These are phyloP conservation scores for Ceratocystis harringtonii DNA, from an alignment of 2,329 filamentous ascomycete genomes.

Conservation along the genomic window DNA sequence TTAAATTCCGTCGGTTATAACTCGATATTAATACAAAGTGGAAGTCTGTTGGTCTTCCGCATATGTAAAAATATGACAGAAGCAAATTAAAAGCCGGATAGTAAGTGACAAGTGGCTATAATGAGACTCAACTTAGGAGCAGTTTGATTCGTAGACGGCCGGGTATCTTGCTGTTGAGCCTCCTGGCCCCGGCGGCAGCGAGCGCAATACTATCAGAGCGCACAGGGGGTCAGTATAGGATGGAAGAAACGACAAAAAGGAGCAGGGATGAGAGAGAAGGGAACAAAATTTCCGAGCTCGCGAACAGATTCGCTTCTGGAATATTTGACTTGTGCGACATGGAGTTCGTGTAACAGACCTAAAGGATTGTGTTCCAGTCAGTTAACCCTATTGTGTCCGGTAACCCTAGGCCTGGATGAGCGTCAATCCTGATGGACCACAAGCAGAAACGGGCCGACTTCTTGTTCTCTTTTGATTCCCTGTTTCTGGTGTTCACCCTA, in stretches of 20 bases:
- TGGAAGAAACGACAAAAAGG: not conserved
- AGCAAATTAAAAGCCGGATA: not conserved
- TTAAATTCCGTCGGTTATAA: not conserved
- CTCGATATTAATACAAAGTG: not conserved
- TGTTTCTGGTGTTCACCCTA: not conserved
- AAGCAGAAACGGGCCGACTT: not conserved
- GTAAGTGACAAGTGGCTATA: not conserved
- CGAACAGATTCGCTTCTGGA: constrained; percentile 3
- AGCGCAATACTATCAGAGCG: not conserved
- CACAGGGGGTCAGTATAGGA: not conserved
- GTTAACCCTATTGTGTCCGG: rapidly evolving
- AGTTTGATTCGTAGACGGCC: too few relatives aligned
- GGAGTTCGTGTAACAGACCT: not conserved
- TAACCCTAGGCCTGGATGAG: not conserved
- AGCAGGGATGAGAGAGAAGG: not conserved
- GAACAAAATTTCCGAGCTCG: not conserved
- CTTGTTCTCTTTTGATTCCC: not conserved
- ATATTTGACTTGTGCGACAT: not conserved
- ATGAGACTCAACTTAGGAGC: not conserved
- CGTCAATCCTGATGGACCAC: not conserved
- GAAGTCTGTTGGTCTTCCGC: not conserved
- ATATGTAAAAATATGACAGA: not conserved
- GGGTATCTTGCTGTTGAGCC: too few relatives aligned
- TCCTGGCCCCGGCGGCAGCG: not conserved
- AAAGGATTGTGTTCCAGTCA: not conserved